Evolutionary conservation across 805 yeast species (phyloP).

Genomic region (Alloascoidea hylecoeti): DNA sequence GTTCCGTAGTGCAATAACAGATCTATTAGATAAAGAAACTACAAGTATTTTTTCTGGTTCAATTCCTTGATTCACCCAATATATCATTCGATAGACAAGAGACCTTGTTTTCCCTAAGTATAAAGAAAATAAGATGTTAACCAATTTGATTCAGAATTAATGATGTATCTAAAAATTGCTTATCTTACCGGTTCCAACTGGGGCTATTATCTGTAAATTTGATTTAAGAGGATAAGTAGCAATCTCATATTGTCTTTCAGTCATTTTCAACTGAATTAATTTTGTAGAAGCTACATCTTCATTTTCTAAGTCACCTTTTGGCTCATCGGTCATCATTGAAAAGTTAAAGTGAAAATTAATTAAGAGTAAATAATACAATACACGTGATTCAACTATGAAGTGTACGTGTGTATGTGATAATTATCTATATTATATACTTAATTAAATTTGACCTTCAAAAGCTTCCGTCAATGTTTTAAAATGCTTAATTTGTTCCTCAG

Average conservation of each 20-base stretch:
- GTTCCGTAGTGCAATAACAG: slow-evolving; percentile 73
- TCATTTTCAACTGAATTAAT: too few relatives aligned
- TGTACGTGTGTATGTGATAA: too few relatives aligned
- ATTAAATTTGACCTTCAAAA: slow-evolving; percentile 12
- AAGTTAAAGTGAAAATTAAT: too few relatives aligned
- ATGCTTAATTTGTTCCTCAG: slow-evolving; percentile 27
- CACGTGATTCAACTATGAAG: too few relatives aligned
- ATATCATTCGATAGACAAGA: slow-evolving; percentile 64
- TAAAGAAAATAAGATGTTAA: not conserved
- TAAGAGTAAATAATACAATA: too few relatives aligned
- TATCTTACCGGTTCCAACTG: slow-evolving; percentile 47
- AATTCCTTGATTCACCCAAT: slow-evolving; percentile 35
- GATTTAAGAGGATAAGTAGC: slow-evolving; percentile 25
- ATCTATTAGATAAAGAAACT: slow-evolving; percentile 87
- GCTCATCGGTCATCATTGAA: too few relatives aligned
- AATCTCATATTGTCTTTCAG: slow-evolving; percentile 31
- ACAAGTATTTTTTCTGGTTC: slow-evolving; percentile 58
- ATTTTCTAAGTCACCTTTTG: too few relatives aligned
- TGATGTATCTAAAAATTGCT: not conserved
- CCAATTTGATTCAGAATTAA: slow-evolving; percentile 1
- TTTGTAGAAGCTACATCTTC: too few relatives aligned
- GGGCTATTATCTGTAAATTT: slow-evolving; percentile 41
- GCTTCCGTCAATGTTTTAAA: slow-evolving; percentile 30
- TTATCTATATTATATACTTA: too few relatives aligned
- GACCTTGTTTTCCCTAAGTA: slow-evolving; percentile 54